These are phyloP conservation scores for Oryza coarctata DNA, from an alignment of 176 grass and related monocot species.

Conservation along the genomic window DNA sequence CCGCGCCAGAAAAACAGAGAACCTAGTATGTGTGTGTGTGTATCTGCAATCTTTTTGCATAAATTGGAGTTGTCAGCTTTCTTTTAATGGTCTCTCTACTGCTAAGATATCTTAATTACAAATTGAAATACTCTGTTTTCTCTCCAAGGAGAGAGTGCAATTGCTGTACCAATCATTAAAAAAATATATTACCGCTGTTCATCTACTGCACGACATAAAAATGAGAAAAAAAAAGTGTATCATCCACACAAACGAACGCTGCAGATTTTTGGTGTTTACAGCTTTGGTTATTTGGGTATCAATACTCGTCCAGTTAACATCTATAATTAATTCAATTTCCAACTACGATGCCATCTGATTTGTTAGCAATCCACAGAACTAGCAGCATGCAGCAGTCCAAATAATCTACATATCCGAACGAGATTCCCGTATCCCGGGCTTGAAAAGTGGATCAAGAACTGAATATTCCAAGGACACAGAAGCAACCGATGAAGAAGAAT, in stretches of 20 bases:
- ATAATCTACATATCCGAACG: neutral
- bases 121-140: neutral
- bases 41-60: neutral
- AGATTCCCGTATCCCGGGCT: slow-evolving; percentile 17
- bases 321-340: neutral
- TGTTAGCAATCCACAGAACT: neutral
- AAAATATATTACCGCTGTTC: neutral
- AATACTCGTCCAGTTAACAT: neutral
- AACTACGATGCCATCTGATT: neutral
- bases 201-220: neutral
- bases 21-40: neutral
- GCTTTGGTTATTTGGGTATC: neutral
- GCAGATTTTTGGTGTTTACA: neutral
- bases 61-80: neutral
- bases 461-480: neutral
- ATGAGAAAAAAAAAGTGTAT: neutral
- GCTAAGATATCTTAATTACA: neutral
- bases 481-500: neutral
- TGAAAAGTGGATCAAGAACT: slow-evolving; percentile 27
- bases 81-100: neutral
- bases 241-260: neutral
- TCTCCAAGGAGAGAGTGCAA: neutral
- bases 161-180: neutral
- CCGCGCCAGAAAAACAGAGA: neutral
- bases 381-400: neutral